phyloP scores from a whole-genome alignment of 2,329 filamentous ascomycete genomes.

The Thielaviopsis euricoi region DNA sequence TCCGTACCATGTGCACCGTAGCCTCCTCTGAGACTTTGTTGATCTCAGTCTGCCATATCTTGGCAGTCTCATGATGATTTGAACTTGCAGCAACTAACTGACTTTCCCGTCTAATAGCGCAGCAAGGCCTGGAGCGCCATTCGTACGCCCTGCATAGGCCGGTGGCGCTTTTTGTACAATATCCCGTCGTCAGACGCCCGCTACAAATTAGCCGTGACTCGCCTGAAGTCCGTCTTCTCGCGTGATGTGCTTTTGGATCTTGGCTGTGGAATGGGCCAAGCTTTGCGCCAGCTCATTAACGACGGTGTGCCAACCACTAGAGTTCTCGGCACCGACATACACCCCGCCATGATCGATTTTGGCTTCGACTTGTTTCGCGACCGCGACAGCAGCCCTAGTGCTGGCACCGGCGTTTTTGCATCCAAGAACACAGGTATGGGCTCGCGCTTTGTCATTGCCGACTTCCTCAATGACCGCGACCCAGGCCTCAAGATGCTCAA shows the following conservation, averaged over 20 bases:
- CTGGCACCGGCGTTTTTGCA: not conserved
- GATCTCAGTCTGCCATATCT: not conserved
- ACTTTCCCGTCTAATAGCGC: conserved; percentile 19
- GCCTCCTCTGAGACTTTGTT: too few relatives aligned
- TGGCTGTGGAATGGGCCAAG: conserved; percentile 34
- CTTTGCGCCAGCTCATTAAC: conserved; percentile 30
- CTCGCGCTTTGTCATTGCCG: conserved; percentile 32
- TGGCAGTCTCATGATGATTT: not conserved
- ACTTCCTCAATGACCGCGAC: conserved; percentile 29
- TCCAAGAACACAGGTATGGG: conserved; percentile 21
- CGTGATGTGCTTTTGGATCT: conserved; percentile 29
- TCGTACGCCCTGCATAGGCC: conserved; percentile 29
- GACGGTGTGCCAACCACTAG: conserved; percentile 32
- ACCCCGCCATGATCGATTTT: conserved; percentile 34
- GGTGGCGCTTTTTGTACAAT: conserved; percentile 32
- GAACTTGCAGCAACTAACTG: not conserved
- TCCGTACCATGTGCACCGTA: too few relatives aligned
- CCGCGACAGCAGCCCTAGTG: conserved; percentile 12
- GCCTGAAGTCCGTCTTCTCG: conserved; percentile 23
- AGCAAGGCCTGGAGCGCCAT: conserved; percentile 29
- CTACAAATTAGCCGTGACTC: conserved; percentile 26
- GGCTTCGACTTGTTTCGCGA: conserved; percentile 51
- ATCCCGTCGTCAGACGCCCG: conserved; percentile 24
- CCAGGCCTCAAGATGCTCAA: conserved; percentile 20
- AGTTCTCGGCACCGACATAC: conserved; percentile 33